These are phyloP conservation scores for Microascus cirrosus DNA, from an alignment of 2,329 filamentous ascomycete species.

Conservation along the genomic window DNA sequence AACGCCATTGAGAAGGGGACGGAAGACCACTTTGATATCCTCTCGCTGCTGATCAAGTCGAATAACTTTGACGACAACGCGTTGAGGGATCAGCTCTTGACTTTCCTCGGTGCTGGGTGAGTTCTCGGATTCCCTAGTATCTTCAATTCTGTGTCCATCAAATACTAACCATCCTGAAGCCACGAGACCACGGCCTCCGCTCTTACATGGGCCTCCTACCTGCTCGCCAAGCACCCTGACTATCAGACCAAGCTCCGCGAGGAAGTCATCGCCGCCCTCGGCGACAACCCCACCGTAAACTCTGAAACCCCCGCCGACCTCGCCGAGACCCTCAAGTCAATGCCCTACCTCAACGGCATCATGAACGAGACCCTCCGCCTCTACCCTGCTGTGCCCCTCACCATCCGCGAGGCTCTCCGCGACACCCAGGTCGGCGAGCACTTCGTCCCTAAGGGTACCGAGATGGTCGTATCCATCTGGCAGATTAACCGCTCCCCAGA, in stretches of 20 bases:
- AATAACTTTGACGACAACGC: slow-evolving; percentile 38
- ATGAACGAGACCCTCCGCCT: slow-evolving; percentile 69
- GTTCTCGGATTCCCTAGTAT: slow-evolving; percentile 12
- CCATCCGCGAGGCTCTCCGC: slow-evolving; percentile 57
- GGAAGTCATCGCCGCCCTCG: slow-evolving; percentile 23
- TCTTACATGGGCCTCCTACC: slow-evolving; percentile 50
- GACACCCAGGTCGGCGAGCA: slow-evolving; percentile 51
- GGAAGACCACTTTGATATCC: slow-evolving; percentile 47
- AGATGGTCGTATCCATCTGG: slow-evolving; percentile 66
- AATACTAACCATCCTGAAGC: slow-evolving; percentile 8
- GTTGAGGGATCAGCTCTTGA: slow-evolving; percentile 43
- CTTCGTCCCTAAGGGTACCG: slow-evolving; percentile 57
- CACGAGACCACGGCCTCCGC: slow-evolving; percentile 58
- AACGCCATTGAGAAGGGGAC: slow-evolving; percentile 29
- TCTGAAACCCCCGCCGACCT: slow-evolving; percentile 33
- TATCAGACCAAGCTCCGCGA: slow-evolving; percentile 47
- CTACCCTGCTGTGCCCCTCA: slow-evolving; percentile 62
- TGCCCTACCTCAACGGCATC: slow-evolving; percentile 66
- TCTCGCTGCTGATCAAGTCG: slow-evolving; percentile 43
- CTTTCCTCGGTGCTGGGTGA: slow-evolving; percentile 42
- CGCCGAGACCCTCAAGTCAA: slow-evolving; percentile 35
- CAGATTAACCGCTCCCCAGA: slow-evolving; percentile 57
- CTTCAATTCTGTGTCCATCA: too few species aligned
- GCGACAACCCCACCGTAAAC: slow-evolving; percentile 23
- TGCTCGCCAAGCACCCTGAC: slow-evolving; percentile 46